Evolutionary conservation across 2,329 filamentous ascomycete genomes (phyloP).

Genomic region (Claviceps sp.): DNA sequence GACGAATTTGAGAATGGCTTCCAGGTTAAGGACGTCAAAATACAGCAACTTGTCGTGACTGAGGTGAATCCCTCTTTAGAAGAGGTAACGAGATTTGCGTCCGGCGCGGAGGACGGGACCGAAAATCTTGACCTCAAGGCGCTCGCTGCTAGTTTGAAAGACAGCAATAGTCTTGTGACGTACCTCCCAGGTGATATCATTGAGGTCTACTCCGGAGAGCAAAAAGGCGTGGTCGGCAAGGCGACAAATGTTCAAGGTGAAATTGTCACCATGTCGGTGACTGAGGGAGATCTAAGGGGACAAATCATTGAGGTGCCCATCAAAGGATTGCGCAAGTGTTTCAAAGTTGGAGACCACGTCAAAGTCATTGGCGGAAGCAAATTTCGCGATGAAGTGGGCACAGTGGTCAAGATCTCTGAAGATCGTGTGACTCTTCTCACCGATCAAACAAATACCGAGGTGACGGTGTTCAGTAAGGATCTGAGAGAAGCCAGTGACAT

Average conservation of each 20-base stretch:
- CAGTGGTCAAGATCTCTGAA: slow-evolving; percentile 87
- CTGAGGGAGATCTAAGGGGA: slow-evolving; percentile 67
- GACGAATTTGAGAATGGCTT: slow-evolving; percentile 91
- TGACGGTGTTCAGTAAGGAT: slow-evolving; percentile 97
- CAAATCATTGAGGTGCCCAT: slow-evolving; percentile 86
- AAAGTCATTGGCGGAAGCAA: slow-evolving; percentile 95
- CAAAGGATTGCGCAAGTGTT: slow-evolving; percentile 83
- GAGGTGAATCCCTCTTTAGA: slow-evolving; percentile 89
- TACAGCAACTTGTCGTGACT: slow-evolving; percentile 71
- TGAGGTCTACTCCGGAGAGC: slow-evolving; percentile 90
- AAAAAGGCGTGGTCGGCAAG: slow-evolving; percentile 78
- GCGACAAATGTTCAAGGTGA: slow-evolving; percentile 79
- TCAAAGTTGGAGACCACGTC: slow-evolving; percentile 89
- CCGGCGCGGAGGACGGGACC: slow-evolving; percentile 78
- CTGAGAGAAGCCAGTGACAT: slow-evolving; percentile 85
- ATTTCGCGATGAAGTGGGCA: slow-evolving; percentile 89
- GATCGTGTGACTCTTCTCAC: slow-evolving; percentile 88
- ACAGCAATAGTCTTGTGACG: slow-evolving; percentile 64
- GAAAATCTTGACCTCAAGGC: slow-evolving; percentile 89
- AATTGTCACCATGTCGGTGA: slow-evolving; percentile 79
- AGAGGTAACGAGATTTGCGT: slow-evolving; percentile 89
- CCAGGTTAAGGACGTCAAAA: slow-evolving; percentile 84
- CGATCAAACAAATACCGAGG: slow-evolving; percentile 83
- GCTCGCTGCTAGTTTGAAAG: slow-evolving; percentile 78
- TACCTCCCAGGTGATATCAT: slow-evolving; percentile 93